Evolutionary conservation across 345 rosid genomes (phyloP).

Genomic region (Acer negundo): DNA sequence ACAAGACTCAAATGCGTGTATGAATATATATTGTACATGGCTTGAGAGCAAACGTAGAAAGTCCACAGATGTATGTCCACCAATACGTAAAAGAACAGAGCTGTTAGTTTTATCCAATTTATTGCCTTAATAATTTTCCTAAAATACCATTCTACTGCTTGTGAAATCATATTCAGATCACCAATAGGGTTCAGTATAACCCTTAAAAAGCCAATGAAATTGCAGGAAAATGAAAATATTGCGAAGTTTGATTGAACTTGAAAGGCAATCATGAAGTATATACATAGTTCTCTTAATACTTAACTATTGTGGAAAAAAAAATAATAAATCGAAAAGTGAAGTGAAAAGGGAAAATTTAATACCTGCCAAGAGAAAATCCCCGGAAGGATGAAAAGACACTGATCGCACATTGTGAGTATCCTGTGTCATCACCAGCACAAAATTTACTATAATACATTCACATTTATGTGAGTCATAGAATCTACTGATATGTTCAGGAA

Average conservation of each 20-base stretch:
- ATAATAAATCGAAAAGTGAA: neutral
- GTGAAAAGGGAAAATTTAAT: neutral
- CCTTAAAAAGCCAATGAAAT: neutral
- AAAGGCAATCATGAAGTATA: neutral
- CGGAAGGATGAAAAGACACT: conserved; percentile 80
- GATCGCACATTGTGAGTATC: conserved; percentile 89
- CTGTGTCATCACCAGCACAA: conserved; percentile 39
- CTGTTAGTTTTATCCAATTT: neutral
- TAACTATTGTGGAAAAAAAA: neutral
- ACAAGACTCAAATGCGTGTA: neutral
- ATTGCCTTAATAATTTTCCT: no score
- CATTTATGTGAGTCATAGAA: conserved; percentile 7
- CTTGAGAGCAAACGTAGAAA: neutral
- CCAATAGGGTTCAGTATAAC: neutral
- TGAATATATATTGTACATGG: neutral
- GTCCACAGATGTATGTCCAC: neutral
- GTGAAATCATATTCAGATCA: neutral
- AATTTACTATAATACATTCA: conserved; percentile 7
- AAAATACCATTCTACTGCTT: neutral
- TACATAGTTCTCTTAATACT: neutral
- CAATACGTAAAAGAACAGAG: neutral
- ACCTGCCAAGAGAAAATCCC: conserved; percentile 83
- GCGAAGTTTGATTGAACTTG: neutral
- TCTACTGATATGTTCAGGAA: conserved; percentile 6
- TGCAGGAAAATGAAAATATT: neutral